phyloP scores from a whole-genome alignment of 306 rosid species.

The Cyclanthera cordifolia region DNA sequence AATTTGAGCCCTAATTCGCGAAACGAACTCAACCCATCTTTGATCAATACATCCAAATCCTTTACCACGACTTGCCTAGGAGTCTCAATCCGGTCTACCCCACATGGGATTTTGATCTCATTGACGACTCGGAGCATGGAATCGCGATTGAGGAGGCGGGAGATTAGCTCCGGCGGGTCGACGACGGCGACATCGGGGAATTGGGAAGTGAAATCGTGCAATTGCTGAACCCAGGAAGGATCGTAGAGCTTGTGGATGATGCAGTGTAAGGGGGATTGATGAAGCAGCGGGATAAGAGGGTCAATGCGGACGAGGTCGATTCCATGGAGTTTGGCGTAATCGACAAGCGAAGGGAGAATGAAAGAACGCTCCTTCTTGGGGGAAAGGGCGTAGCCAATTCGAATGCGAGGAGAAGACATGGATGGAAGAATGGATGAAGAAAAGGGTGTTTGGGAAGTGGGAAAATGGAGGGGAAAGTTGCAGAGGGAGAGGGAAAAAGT shows the following conservation, averaged over 20 bases:
- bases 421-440: not conserved
- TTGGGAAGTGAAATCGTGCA: slow-evolving; percentile 27
- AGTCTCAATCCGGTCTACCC: slow-evolving; percentile 52
- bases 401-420: slow-evolving; percentile 20
- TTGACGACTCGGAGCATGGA: slow-evolving; percentile 89
- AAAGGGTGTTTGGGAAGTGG: not conserved
- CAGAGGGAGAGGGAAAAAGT: not conserved
- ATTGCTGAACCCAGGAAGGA: slow-evolving; percentile 48
- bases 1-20: slow-evolving; percentile 40
- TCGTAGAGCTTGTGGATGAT: slow-evolving; percentile 81
- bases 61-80: slow-evolving; percentile 77
- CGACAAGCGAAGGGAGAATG: slow-evolving; percentile 52
- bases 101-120: slow-evolving; percentile 37
- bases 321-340: slow-evolving; percentile 55
- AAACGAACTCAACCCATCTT: slow-evolving; percentile 38
- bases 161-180: slow-evolving; percentile 69
- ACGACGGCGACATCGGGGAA: slow-evolving; percentile 53
- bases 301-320: slow-evolving; percentile 55
- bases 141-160: slow-evolving; percentile 70
- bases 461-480: not conserved
- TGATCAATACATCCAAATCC: slow-evolving; percentile 46
- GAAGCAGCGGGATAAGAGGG: slow-evolving; percentile 21
- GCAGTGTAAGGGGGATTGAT: slow-evolving; percentile 75
- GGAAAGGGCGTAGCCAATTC: slow-evolving; percentile 68
- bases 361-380: slow-evolving; percentile 76